Base-by-base conservation (phyloP, 176 grass and related monocot species). In the Paspalum vaginatum region DNA sequence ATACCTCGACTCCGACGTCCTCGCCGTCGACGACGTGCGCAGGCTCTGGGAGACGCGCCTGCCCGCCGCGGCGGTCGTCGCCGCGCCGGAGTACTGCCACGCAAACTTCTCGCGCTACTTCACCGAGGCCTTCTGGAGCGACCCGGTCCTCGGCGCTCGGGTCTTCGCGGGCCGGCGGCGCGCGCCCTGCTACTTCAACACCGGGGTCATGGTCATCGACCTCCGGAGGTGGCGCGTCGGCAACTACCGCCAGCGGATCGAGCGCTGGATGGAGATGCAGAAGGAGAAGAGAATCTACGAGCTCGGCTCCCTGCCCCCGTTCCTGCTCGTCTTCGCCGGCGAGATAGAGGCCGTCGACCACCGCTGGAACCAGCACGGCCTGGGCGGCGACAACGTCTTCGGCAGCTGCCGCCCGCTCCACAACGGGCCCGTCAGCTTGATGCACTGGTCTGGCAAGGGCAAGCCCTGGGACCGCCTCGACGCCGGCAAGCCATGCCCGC, bases 361-460 rank as follows among this genome's bases (percentile, higher is more conserved):
- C 17, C 44, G 96, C 9, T 99, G 96, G 96, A 99, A 99, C 79
- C 92, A 95, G 79, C 96, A 99, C 57, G 96, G 96, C 45, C 65
- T 99, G 42, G 96, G 96, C 11, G 96, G 96, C 16, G 92, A 99
- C 88, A 99, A 99, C 82, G 50, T 97, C 1, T 64, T 88, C 48
- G 88, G 93, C 10, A 91, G 91, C 86, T 97, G 93, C 72, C 90
- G 93, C 18, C 93, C 93, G 0, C 81, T 97, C n/a, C 93, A 97
- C 48, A 80, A 92, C 14, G 93, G 93, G 0, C 91, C 91, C 4
- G 93, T 97, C 42, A 97, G 93, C 81, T 81, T 97, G 5, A 93
- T 97, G 93, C 93, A 97, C 75, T 97, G 93, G 93, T 93, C 90
- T 15, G 93, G 93, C 27, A 97, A 91, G 86, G 93, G 93, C 24